phyloP scores from a whole-genome alignment of 371 early-diverging fungal genomes.

The Fennellomyces sp. region DNA sequence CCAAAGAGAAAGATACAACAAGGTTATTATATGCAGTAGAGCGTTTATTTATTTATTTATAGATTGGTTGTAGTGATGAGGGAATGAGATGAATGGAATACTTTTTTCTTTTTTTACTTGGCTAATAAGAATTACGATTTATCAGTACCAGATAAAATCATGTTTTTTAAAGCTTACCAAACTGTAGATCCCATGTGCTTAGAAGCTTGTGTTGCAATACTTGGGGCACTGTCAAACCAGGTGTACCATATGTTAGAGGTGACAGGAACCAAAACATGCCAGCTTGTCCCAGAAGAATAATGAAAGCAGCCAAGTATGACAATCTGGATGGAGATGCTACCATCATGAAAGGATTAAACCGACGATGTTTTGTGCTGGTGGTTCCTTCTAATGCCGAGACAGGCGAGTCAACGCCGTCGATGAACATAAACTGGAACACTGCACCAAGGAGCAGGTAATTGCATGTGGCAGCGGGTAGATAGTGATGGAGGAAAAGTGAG shows the following conservation, averaged over 20 bases:
- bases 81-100: too few relatives aligned
- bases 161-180: slow-evolving; percentile 32
- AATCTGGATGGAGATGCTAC: slow-evolving; percentile 17
- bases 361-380: slow-evolving; percentile 26
- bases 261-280: slow-evolving; percentile 62
- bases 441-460: slow-evolving; percentile 76
- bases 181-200: slow-evolving; percentile 83
- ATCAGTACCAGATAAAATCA: neutral
- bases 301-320: slow-evolving; percentile 42
- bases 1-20: too few relatives aligned
- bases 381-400: slow-evolving; percentile 43
- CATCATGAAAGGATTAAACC: slow-evolving; percentile 20
- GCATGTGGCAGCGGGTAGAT: slow-evolving; percentile 87
- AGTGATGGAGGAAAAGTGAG: slow-evolving; percentile 97
- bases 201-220: slow-evolving; percentile 73
- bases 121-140: neutral
- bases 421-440: slow-evolving; percentile 68
- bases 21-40: too few relatives aligned
- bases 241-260: slow-evolving; percentile 71
- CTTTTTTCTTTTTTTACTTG: too few relatives aligned
- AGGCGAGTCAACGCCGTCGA: slow-evolving; percentile 63
- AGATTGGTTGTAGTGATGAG: too few relatives aligned
- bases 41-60: too few relatives aligned
- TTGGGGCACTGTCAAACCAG: slow-evolving; percentile 56
- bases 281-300: slow-evolving; percentile 50